These are phyloP conservation scores for Russula olivacea DNA, from an alignment of 768 basidiomycete genomes.

Conservation along the genomic window DNA sequence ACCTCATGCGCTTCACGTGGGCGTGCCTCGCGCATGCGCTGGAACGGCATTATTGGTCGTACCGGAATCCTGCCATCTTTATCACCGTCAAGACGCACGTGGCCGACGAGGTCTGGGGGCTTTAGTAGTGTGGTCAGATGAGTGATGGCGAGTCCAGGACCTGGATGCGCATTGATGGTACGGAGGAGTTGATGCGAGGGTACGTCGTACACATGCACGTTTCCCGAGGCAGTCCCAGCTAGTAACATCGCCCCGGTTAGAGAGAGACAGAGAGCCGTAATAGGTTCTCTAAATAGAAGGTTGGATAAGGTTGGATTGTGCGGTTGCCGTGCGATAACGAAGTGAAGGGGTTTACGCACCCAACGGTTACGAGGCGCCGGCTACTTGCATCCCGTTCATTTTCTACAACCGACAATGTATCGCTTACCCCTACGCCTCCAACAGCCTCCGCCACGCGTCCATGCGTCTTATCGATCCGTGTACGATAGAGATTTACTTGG, in stretches of 20 bases:
- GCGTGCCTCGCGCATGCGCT: conserved; percentile 63
- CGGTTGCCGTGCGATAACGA: neutral
- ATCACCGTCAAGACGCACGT: conserved; percentile 49
- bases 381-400: conserved; percentile 42
- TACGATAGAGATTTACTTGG: conserved; percentile 72
- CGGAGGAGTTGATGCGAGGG: conserved; percentile 87
- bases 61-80: conserved; percentile 55
- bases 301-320: conserved; percentile 4
- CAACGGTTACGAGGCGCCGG: conserved; percentile 63
- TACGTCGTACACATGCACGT: conserved; percentile 78
- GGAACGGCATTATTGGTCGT: conserved; percentile 62
- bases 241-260: conserved; percentile 71
- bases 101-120: conserved; percentile 82
- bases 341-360: conserved; percentile 39
- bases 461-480: conserved; percentile 50
- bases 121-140: conserved; percentile 73
- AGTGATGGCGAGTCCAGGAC: conserved; percentile 51
- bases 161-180: conserved; percentile 67
- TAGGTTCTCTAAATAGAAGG: conserved; percentile 49
- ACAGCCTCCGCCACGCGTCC: conserved; percentile 56
- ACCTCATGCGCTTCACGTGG: conserved; percentile 67
- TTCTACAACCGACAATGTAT: conserved; percentile 63
- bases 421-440: conserved; percentile 65
- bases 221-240: conserved; percentile 69
- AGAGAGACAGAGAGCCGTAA: conserved; percentile 72